Evolutionary conservation across 108 stramenopile species (phyloP).

Genomic region (Nitzschia sp.): DNA sequence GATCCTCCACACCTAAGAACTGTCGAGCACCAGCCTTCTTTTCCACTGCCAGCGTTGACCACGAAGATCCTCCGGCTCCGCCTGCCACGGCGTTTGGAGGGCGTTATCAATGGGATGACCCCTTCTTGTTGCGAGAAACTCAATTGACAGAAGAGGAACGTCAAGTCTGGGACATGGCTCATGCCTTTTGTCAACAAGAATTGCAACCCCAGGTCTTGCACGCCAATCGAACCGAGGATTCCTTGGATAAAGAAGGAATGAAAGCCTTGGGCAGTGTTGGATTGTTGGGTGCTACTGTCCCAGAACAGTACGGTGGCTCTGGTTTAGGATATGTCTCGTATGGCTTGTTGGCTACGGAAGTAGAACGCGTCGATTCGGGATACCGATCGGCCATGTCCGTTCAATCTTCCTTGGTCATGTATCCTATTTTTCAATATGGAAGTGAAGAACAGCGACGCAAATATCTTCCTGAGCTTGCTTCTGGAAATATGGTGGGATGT

Average conservation of each 20-base stretch:
- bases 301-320: constrained; percentile 81
- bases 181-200: constrained; percentile 77
- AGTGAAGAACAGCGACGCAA: constrained; percentile 80
- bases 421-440: constrained; percentile 94
- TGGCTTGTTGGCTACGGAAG: constrained; percentile 87
- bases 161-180: constrained; percentile 55
- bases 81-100: constrained; percentile 30
- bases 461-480: constrained; percentile 87
- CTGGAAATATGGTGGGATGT: constrained; percentile 86
- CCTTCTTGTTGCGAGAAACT: constrained; percentile 29
- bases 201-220: constrained; percentile 76
- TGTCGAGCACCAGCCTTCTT: no score
- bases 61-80: background rate
- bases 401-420: constrained; percentile 93
- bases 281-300: constrained; percentile 88
- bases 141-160: constrained; percentile 55
- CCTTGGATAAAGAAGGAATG: constrained; percentile 73
- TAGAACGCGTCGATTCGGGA: constrained; percentile 87
- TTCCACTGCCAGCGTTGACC: background rate
- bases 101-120: constrained; percentile 52
- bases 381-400: constrained; percentile 94
- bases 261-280: constrained; percentile 90
- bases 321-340: constrained; percentile 87
- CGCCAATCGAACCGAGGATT: constrained; percentile 83
- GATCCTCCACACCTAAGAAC: no score